These are phyloP conservation scores for Mycena venus DNA, from an alignment of 768 basidiomycete genomes.

Conservation along the genomic window DNA sequence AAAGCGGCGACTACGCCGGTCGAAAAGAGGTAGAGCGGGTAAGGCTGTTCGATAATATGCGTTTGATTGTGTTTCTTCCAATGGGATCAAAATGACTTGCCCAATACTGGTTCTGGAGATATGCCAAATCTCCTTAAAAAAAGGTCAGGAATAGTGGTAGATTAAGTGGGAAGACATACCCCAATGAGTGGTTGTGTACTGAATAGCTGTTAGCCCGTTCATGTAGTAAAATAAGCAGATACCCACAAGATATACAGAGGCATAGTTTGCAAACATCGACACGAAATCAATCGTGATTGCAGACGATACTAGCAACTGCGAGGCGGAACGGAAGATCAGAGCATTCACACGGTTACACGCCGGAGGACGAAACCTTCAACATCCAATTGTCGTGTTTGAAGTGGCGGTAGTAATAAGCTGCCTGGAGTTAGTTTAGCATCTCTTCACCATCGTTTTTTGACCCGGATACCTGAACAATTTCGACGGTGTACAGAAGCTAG, in stretches of 20 bases:
- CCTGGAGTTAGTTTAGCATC: too few species aligned
- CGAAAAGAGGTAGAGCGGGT: slow-evolving; percentile 8
- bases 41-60: neutral
- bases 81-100: slow-evolving; percentile 10
- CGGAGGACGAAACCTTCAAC: slow-evolving; percentile 7
- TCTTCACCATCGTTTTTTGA: too few species aligned
- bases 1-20: slow-evolving; percentile 12
- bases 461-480: neutral
- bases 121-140: slow-evolving; percentile 1
- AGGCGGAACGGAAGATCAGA: slow-evolving; percentile 4
- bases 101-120: slow-evolving; percentile 15
- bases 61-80: slow-evolving; percentile 7
- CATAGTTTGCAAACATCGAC: slow-evolving; percentile 17
- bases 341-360: slow-evolving; percentile 3
- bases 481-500: neutral
- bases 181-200: slow-evolving; percentile 19
- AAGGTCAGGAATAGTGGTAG: neutral
- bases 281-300: slow-evolving; percentile 10
- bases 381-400: slow-evolving; percentile 7
- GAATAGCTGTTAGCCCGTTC: slow-evolving; percentile 7
- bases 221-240: slow-evolving; percentile 1
- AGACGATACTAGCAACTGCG: slow-evolving; percentile 18
- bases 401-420: neutral
- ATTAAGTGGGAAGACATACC: slow-evolving; percentile 9
- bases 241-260: slow-evolving; percentile 23